Conservation (phyloP, 768 basidiomycete genomes). For the Termitomyces sp. region DNA sequence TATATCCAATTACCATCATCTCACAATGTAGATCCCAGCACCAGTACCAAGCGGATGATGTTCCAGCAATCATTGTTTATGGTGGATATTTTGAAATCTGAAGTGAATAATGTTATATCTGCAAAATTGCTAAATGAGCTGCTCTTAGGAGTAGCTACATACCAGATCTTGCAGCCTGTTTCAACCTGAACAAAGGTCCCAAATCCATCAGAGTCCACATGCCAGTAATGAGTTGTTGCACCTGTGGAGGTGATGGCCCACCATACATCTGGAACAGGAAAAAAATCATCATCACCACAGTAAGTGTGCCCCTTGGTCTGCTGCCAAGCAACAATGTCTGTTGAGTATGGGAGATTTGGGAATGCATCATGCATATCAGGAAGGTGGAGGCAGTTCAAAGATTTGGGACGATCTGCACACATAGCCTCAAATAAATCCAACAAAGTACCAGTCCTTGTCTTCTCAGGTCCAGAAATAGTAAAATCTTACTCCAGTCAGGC, state of each 20-base stretch:
- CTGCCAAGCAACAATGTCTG: neutral
- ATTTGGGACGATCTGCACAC: neutral
- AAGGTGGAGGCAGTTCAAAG: neutral
- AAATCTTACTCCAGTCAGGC: no score
- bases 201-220: neutral
- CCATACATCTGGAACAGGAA: neutral
- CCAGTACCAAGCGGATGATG: neutral
- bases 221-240: neutral
- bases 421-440: no score
- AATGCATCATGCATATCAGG: neutral
- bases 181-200: neutral
- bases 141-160: neutral
- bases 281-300: neutral
- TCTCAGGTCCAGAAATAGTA: no score
- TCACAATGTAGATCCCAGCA: neutral
- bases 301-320: neutral
- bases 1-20: neutral
- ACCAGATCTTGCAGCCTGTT: neutral
- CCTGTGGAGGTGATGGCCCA: conserved; percentile 3
- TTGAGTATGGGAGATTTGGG: neutral
- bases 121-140: neutral
- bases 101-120: neutral
- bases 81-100: neutral
- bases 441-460: no score
- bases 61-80: neutral